A percentile compares a stretch with the other conserved stretches of the same genome.
Conservation (phyloP, 129 eudicot genomes). For the Rutidosis leptorrhynchoides region DNA sequence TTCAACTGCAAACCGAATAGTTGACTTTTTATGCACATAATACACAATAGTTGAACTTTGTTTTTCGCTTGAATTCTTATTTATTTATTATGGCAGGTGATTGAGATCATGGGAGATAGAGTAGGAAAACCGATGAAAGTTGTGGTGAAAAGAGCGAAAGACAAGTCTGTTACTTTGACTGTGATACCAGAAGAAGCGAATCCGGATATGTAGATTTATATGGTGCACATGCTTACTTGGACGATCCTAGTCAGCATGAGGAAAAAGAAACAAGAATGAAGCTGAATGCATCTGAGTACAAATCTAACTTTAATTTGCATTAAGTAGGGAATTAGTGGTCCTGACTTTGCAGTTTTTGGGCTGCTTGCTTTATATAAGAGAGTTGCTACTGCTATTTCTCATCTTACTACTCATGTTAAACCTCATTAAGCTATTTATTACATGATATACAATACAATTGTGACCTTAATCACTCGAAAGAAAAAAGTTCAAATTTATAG, state of each 20-base stretch:
- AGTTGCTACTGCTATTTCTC: too few species aligned
- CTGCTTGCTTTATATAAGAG: conserved; percentile 9
- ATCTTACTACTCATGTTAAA: not conserved
- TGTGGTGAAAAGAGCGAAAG: conserved; percentile 62
- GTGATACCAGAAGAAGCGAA: conserved; percentile 83
- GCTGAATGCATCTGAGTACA: not conserved
- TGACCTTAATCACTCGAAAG: not conserved
- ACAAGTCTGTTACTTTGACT: conserved; percentile 42
- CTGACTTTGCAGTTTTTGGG: conserved; percentile 16
- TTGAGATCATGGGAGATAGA: conserved; percentile 74
- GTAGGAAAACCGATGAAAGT: conserved; percentile 60
- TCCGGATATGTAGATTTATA: conserved; percentile 40
- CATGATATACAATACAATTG: not conserved
- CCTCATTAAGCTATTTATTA: not conserved
- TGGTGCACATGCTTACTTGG: not conserved
- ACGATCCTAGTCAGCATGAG: not conserved
- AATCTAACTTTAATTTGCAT: not conserved
- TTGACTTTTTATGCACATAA: not conserved
- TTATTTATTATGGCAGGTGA: conserved; percentile 37
- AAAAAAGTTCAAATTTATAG: too few species aligned
- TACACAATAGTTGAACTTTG: not conserved
- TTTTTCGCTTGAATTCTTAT: not conserved
- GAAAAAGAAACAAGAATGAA: not conserved
- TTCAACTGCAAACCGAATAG: not conserved
- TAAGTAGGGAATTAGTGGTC: not conserved